These are phyloP conservation scores for Pichia sp. DNA, from an alignment of 1,139 yeast genomes.

Conservation along the genomic window DNA sequence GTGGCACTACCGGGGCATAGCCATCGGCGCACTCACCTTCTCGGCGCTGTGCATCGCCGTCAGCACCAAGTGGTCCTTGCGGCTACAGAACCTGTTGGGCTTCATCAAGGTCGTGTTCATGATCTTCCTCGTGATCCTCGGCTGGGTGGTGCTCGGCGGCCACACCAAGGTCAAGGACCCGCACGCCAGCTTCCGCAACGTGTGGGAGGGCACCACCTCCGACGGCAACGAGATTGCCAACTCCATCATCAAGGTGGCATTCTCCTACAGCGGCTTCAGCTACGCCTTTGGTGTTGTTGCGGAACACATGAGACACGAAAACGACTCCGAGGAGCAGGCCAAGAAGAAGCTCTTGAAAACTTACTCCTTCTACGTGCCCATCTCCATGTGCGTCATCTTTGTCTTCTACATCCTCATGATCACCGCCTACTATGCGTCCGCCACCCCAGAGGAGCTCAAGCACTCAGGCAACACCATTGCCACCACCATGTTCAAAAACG, in stretches of 20 bases:
- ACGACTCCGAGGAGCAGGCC: constrained; percentile 35
- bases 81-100: constrained; percentile 37
- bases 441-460: constrained; percentile 33
- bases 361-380: constrained; percentile 36
- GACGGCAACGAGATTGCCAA: constrained; percentile 41
- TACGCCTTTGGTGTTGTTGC: constrained; percentile 41
- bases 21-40: constrained; percentile 36
- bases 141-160: constrained; percentile 41
- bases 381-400: constrained; percentile 35
- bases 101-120: constrained; percentile 39
- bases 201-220: constrained; percentile 38
- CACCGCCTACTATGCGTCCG: constrained; percentile 40
- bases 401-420: constrained; percentile 37
- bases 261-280: constrained; percentile 40
- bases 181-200: constrained; percentile 35
- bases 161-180: constrained; percentile 35
- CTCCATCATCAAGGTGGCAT: constrained; percentile 42
- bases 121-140: constrained; percentile 36
- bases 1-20: constrained; percentile 44
- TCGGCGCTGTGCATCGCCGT: constrained; percentile 32
- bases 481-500: constrained; percentile 35
- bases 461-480: constrained; percentile 36
- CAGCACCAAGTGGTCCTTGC: constrained; percentile 36
- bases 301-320: constrained; percentile 26
- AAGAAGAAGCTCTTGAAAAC: constrained; percentile 32